Percentiles rank a stretch among this genome's conserved stretches.
phyloP scores from a whole-genome alignment of 306 rosid genomes.

The Casuarina equisetifolia region DNA sequence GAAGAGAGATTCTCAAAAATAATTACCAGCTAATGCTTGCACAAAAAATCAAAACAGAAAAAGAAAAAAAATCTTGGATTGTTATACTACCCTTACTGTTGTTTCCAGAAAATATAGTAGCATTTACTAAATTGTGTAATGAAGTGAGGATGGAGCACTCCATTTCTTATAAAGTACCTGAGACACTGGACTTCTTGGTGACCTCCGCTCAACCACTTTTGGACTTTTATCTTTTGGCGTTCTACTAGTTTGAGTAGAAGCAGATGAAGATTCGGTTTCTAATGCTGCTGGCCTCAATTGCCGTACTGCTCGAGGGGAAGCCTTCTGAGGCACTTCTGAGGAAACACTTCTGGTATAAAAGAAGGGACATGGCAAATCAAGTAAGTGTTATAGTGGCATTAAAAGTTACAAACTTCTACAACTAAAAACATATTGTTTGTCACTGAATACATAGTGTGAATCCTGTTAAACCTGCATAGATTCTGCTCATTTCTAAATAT shows the following conservation, averaged over 20 bases:
- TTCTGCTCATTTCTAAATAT: background rate
- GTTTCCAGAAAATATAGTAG: background rate
- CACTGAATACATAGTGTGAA: background rate
- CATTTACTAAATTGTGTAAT: background rate
- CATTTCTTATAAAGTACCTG: conserved; percentile 52
- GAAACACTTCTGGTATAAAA: conserved; percentile 57
- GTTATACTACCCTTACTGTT: background rate
- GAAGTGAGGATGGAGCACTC: background rate
- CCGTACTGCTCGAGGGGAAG: conserved; percentile 68
- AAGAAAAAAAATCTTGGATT: background rate
- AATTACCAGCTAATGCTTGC: background rate
- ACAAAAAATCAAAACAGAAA: background rate
- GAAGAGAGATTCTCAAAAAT: background rate
- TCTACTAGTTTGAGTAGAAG: conserved; percentile 50
- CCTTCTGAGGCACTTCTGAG: conserved; percentile 73
- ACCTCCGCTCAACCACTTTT: conserved; percentile 66
- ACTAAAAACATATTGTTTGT: background rate
- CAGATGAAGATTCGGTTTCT: conserved; percentile 55
- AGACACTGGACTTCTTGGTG: conserved; percentile 77
- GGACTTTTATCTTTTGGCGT: conserved; percentile 80
- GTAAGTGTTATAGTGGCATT: background rate
- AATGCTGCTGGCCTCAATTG: conserved; percentile 60
- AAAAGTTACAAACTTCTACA: conserved; percentile 14
- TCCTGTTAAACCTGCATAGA: background rate
- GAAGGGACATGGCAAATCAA: conserved; percentile 2